These are phyloP conservation scores for Albizia julibrissin DNA, from an alignment of 306 rosid species.

Conservation along the genomic window DNA sequence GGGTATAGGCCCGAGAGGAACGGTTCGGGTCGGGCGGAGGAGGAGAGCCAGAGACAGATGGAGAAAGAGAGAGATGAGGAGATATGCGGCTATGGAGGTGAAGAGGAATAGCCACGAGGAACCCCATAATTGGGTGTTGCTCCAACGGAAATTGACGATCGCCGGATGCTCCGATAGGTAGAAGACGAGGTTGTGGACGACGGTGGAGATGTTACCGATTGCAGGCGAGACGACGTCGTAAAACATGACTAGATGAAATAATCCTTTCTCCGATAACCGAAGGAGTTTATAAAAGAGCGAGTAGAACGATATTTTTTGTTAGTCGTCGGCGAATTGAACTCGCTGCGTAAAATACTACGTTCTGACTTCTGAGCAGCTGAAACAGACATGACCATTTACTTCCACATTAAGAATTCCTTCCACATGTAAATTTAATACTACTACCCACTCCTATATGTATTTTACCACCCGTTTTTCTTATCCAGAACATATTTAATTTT, in stretches of 20 bases:
- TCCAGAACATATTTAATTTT: neutral
- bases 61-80: conserved; percentile 26
- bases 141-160: conserved; percentile 80
- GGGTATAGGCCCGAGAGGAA: conserved; percentile 74
- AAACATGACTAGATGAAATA: neutral
- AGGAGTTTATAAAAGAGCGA: neutral
- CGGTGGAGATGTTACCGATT: conserved; percentile 9
- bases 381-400: too few relatives aligned
- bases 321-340: too few relatives aligned
- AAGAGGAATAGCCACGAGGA: neutral
- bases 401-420: neutral
- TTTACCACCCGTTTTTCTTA: too few relatives aligned
- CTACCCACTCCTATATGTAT: too few relatives aligned
- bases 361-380: too few relatives aligned
- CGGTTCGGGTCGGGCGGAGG: conserved; percentile 41
- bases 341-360: too few relatives aligned
- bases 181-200: conserved; percentile 39
- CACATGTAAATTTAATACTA: neutral
- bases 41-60: conserved; percentile 42
- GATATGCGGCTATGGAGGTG: neutral
- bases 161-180: conserved; percentile 86
- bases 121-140: conserved; percentile 29
- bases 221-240: neutral
- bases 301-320: too few relatives aligned
- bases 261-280: neutral